Evolutionary conservation across 1,139 yeast species (phyloP).

Genomic region (Geotrichum bryndzae): DNA sequence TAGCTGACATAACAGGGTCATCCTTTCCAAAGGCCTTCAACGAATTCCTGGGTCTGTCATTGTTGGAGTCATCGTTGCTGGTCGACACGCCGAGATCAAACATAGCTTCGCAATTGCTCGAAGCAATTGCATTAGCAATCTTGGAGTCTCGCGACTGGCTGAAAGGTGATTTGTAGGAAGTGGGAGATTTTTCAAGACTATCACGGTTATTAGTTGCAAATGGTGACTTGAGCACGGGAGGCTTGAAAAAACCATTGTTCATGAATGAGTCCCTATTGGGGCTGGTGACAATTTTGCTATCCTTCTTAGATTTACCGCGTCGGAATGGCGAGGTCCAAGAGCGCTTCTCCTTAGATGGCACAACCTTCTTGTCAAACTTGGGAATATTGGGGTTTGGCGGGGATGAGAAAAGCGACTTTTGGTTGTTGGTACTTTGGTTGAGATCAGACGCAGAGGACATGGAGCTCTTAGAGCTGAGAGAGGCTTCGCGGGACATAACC

Average conservation of each 20-base stretch:
- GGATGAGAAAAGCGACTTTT: neutral
- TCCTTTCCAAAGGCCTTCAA: conserved; percentile 29
- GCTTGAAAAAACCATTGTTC: conserved; percentile 1
- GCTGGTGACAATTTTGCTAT: conserved; percentile 24
- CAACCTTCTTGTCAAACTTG: neutral
- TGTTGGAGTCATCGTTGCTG: neutral
- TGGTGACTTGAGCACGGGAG: conserved; percentile 4
- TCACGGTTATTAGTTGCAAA: neutral
- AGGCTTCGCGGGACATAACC: conserved; percentile 29
- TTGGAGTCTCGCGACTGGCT: neutral
- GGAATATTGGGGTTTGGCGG: neutral
- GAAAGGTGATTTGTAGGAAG: conserved; percentile 7
- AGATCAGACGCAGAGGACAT: conserved; percentile 6
- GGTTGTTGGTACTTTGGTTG: neutral
- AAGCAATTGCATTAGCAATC: neutral
- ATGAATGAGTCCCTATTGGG: conserved; percentile 13
- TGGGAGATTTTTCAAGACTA: neutral
- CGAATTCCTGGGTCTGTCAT: conserved; percentile 22
- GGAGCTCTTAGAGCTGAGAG: conserved; percentile 30
- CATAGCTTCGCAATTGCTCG: conserved; percentile 23
- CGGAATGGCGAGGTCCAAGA: conserved; percentile 41
- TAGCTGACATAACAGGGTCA: conserved; percentile 51
- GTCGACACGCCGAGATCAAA: conserved; percentile 31
- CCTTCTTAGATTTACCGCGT: conserved; percentile 29
- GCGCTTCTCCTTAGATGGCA: conserved; percentile 17